Evolutionary conservation across 2,329 filamentous ascomycete genomes (phyloP), one percentile per base, ranked within the genome.

Genomic region (Pestalotiopsis sp.): DNA sequence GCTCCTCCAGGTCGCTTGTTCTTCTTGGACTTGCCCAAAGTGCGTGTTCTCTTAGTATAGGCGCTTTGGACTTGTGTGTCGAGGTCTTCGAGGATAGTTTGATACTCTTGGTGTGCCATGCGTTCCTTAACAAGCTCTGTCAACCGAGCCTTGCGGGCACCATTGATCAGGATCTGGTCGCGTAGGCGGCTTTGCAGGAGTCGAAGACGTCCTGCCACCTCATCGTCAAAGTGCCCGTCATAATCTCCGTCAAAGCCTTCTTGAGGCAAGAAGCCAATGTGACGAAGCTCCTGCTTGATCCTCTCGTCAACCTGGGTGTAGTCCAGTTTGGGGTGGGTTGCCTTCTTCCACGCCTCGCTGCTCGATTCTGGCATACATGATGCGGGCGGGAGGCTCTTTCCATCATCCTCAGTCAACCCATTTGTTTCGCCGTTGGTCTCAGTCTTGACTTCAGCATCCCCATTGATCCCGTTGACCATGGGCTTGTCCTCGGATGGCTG

Each of bases 71-170:
- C 94, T 78, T 98, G 96, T 57, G 91, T 90, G 83, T 99, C 96
- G 25, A 99, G 90, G 79, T 99, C 96, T 78, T 99, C 96, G 64
- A 97, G 91, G 74, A 99, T 99, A 67, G 94, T 98, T 79, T 92
- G 92, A 83, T 97, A 99, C 79, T 99, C 96, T 78, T 99, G 96
- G 81, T 96, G 91, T 0, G 96, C 96, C 89, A 99, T 95, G 72
- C 94, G 91, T 78, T 97, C 95, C 74, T 94, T 92, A 7, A 96
- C 93, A 36, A 98, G 87, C 49, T 98, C 95, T 1, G 93, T 90
- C 12, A 99, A 85, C 2, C 95, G 90, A 6, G 93, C 87, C 81
- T 98, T 98, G 71, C 94, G 92, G 4, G 95, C 94, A 52, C 95
- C 95, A 79, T 99, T 99, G 79, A 93, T 84, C 67, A 97, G 89